These are phyloP conservation scores for Microdochium nivale DNA, from an alignment of 2,329 filamentous ascomycete genomes.

Conservation along the genomic window DNA sequence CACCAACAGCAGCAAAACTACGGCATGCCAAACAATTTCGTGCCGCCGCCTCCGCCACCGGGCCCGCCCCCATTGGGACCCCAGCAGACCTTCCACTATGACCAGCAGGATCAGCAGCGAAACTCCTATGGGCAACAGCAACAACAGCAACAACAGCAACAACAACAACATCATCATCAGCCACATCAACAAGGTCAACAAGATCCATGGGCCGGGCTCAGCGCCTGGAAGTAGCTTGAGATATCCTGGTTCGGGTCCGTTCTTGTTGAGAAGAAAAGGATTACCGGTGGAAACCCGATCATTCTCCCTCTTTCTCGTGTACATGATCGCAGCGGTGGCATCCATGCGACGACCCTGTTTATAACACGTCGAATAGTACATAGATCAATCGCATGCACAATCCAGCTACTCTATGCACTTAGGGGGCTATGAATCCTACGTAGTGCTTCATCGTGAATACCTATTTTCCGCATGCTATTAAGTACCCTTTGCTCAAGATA, in stretches of 20 bases:
- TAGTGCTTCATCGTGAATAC: too few relatives aligned
- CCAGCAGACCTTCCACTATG: constrained; percentile 52
- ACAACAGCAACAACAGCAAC: constrained; percentile 18
- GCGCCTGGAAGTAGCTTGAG: constrained; percentile 17
- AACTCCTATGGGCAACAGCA: constrained; percentile 10
- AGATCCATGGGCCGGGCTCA: constrained; percentile 19
- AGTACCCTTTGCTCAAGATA: too few relatives aligned
- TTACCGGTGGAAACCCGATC: too few relatives aligned
- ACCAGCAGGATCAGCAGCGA: constrained; percentile 19
- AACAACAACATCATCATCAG: constrained; percentile 21
- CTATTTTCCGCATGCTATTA: too few relatives aligned
- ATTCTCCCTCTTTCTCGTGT: too few relatives aligned
- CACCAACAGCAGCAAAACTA: constrained; percentile 23
- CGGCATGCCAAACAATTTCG: constrained; percentile 47
- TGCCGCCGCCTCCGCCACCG: constrained; percentile 55
- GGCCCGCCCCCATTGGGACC: constrained; percentile 53
- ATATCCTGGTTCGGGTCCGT: neutral
- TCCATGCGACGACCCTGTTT: too few relatives aligned
- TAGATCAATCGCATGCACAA: too few relatives aligned
- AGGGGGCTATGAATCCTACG: too few relatives aligned
- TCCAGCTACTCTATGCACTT: too few relatives aligned
- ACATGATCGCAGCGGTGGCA: too few relatives aligned
- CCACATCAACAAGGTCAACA: constrained; percentile 18
- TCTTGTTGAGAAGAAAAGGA: neutral
- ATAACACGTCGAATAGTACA: too few relatives aligned